Evolutionary conservation across 768 basidiomycete genomes (phyloP), one percentile per base, ranked within the genome.

Genomic region (Dioszegia aurantiaca): DNA sequence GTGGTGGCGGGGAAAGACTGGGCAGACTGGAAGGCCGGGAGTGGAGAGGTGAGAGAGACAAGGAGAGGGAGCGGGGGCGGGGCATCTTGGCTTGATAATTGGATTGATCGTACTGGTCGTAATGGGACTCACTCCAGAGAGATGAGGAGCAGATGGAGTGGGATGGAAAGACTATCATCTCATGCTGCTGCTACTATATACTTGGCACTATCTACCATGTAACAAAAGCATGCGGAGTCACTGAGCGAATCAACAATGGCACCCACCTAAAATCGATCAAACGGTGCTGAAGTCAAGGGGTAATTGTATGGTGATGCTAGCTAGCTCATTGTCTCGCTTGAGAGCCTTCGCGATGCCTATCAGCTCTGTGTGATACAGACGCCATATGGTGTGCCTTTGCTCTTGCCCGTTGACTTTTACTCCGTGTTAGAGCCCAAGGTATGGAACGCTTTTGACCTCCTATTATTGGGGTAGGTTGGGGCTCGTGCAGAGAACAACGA

Each of bases 1-100:
- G 24, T 10, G 36, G 24, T 23, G 23, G 51, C 11, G 24, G 51
- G 27, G 33, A 40, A 2, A 37, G 17, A 21, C 3, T 12, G 37
- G 24, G 24, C 36, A n/a, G 9, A 24, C 6, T 12, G n/a, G 46
- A 47, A 21, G 51, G 12, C 6, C 51, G 51, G 37, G 51, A 36
- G 6, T 17, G 23, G 19, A 17, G 10, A 26, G 51, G 23, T 19
- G 51, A 53, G 14, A 53, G 51, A n/a, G n/a, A n/a, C n/a, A n/a
- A n/a, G 12, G 51, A 53, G 17, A 53, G 37, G 11, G 51, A 23
- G 36, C 51, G 51, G 23, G 51, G 37, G 24, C 51, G 51, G 23
- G 51, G 51, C 51, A 53, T 53, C 14, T 53, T 53, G 39, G n/a
- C n/a, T n/a, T n/a, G n/a, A n/a, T n/a, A n/a, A n/a, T n/a, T n/a